Evolutionary conservation across 768 basidiomycete species (phyloP), one percentile per base, ranked within the genome.

Genomic region (Termitomyces sp.): DNA sequence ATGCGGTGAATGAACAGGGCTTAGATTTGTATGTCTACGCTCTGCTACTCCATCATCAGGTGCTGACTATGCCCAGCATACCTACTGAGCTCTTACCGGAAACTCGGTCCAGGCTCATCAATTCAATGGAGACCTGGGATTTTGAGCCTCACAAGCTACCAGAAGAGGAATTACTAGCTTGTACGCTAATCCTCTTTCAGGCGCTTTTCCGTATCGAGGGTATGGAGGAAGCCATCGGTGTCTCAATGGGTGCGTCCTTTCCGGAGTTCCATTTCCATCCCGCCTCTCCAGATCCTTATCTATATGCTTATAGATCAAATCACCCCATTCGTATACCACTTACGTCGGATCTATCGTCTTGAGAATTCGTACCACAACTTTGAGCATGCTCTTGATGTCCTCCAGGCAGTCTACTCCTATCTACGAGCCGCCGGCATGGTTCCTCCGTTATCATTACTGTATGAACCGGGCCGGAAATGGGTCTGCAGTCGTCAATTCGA

Each of bases 361-460:
- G 85, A 87, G 56, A 98, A 98, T 72, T 88, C 89, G 27, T 99
- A 99, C 70, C 97, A 99, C 78, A 99, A 98, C 67, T 98, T 96
- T 68, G 86, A 92, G 59, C 97, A 99, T 72, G 97, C 95, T 0
- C 76, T 97, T 42, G 97, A 99, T 70, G 97, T 98, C 16, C 80
- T 98, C 21, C 97, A 99, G 67, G 94, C 95, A 0, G 83, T 85
- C 4, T 93, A 97, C 65, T 84, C 82, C 21, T 98, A 94, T 73
- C 77, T 99, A 25, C 80, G 79, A 45, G 78, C 83, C 28, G 88
- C 90, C 16, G 88, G 86, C 30, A 80, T 89, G 67, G 90, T 94
- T 0, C 97, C 97, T 3, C 83, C 89, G 1, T 76, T 91, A 9
- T 79, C 79, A 1, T 80, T 87, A 48, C 73, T 95, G 42, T 76